Percentiles rank a stretch among this genome's conserved stretches.
Evolutionary conservation across 441 rosid genomes (phyloP).

Genomic region (Syzygium malaccense): DNA sequence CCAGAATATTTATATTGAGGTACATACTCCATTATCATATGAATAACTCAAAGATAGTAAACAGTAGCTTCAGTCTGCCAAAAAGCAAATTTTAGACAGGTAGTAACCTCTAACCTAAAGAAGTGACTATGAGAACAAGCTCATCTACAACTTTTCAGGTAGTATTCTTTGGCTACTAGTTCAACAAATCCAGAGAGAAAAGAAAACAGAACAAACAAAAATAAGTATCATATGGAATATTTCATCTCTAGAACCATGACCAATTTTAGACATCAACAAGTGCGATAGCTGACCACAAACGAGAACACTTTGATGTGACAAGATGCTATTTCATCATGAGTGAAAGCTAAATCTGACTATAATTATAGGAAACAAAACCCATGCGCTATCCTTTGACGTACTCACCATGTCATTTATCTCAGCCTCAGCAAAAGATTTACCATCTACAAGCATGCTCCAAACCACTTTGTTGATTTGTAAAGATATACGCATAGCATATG

Average conservation of each 20-base stretch:
- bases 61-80: background rate
- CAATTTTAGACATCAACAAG: background rate
- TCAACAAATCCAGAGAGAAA: background rate
- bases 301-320: background rate
- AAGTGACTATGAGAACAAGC: background rate
- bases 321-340: background rate
- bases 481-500: slow-evolving; percentile 96
- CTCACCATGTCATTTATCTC: slow-evolving; percentile 99
- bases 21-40: background rate
- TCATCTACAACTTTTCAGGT: background rate
- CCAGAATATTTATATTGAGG: background rate
- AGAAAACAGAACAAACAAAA: background rate
- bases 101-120: background rate
- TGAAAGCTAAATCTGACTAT: background rate
- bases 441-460: slow-evolving; percentile 97
- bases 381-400: slow-evolving; percentile 4
- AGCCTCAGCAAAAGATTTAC: slow-evolving; percentile 96
- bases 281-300: background rate
- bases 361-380: background rate
- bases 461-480: slow-evolving; percentile 82
- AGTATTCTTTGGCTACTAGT: background rate
- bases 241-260: background rate
- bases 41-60: background rate
- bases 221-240: background rate
- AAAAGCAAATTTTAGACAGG: background rate